These are phyloP conservation scores for Cystobasidium ongulense DNA, from an alignment of 768 basidiomycete genomes.

Conservation along the genomic window DNA sequence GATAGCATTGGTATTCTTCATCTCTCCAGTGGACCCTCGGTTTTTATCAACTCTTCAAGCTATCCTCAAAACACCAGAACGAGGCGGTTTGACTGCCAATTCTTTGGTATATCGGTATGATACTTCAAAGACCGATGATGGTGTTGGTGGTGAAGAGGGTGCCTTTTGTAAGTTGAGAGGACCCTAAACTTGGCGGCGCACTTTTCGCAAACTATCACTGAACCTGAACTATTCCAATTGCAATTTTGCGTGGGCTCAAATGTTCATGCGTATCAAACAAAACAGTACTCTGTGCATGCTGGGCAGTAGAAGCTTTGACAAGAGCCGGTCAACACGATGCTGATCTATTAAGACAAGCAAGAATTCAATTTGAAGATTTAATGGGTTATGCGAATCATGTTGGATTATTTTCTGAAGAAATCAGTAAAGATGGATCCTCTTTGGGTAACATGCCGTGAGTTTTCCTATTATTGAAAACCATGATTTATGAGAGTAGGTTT, in stretches of 20 bases:
- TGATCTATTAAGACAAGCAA: conserved; percentile 58
- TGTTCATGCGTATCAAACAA: conserved; percentile 44
- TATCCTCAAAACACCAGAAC: conserved; percentile 77
- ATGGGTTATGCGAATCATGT: conserved; percentile 35
- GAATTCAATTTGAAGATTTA: conserved; percentile 47
- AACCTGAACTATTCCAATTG: too few relatives aligned
- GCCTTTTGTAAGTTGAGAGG: conserved; percentile 43
- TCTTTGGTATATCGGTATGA: conserved; percentile 86
- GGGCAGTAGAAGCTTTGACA: conserved; percentile 68
- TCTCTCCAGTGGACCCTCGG: conserved; percentile 59
- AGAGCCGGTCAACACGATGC: conserved; percentile 73
- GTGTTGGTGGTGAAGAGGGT: conserved; percentile 91
- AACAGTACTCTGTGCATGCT: conserved; percentile 52
- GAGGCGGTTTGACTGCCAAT: conserved; percentile 46
- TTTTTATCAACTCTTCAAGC: conserved; percentile 76
- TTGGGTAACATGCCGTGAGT: conserved; percentile 43
- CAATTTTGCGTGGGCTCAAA: too few relatives aligned
- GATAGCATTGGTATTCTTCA: conserved; percentile 78
- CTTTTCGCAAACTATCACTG: too few relatives aligned
- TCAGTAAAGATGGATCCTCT: conserved; percentile 25
- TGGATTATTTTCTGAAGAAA: conserved; percentile 26
- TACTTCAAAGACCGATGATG: conserved; percentile 72
- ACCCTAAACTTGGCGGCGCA: not conserved
- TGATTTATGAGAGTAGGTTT: not conserved
- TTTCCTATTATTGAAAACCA: not conserved